A percentile compares a stretch with the other conserved stretches of the same genome.
Conservation (phyloP, 2,329 filamentous ascomycete species). For the Alternaria dauci region DNA sequence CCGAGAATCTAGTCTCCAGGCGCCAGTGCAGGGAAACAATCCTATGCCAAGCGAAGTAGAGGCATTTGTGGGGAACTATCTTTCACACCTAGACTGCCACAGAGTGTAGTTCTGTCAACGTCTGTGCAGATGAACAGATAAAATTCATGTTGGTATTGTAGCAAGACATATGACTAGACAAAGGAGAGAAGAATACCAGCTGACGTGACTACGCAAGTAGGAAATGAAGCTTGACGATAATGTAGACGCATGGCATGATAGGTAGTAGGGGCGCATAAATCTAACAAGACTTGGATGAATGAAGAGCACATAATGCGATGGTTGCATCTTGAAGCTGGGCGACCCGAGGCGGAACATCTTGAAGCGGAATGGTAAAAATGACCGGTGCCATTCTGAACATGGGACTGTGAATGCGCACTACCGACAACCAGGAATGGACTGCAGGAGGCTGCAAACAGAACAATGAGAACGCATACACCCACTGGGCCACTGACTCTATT, state of each 20-base stretch:
- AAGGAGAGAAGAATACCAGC: not conserved
- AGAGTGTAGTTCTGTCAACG: not conserved
- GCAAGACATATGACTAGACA: not conserved
- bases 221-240: not conserved
- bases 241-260: not conserved
- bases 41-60: too few species aligned
- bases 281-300: not conserved
- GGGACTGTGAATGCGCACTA: not conserved
- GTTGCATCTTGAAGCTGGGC: not conserved
- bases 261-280: not conserved
- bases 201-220: not conserved
- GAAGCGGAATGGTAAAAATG: not conserved
- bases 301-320: not conserved
- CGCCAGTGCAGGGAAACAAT: too few species aligned
- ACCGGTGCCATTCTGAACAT: not conserved
- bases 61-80: accelerated
- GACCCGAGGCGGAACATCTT: not conserved
- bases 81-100: not conserved
- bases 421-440: not conserved
- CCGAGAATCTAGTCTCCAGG: too few species aligned
- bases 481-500: not conserved
- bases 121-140: not conserved
- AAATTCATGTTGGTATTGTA: not conserved
- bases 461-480: not conserved
- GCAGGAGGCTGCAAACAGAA: not conserved